These are phyloP conservation scores for Russula sp. DNA, from an alignment of 768 basidiomycete genomes.

Conservation along the genomic window DNA sequence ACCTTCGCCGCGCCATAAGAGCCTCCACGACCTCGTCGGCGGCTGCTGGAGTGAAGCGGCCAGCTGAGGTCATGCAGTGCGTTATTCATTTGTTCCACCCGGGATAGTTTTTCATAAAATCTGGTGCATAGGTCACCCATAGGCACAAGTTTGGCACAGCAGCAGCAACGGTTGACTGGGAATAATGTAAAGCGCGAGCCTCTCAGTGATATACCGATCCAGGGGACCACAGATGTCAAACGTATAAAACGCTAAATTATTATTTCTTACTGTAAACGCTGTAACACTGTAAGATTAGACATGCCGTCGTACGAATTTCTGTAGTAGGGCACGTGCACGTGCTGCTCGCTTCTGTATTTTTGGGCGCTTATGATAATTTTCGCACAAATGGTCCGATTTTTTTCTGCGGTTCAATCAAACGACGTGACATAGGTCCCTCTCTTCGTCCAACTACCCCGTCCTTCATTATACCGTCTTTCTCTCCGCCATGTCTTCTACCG, in stretches of 20 bases:
- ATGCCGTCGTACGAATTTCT: not conserved
- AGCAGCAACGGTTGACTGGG: slow-evolving; percentile 9
- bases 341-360: no score
- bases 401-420: not conserved
- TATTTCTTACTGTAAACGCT: no score
- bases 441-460: slow-evolving; percentile 4
- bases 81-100: not conserved
- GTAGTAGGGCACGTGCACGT: no score
- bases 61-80: slow-evolving; percentile 22
- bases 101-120: not conserved
- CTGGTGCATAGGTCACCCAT: slow-evolving; percentile 1
- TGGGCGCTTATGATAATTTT: slow-evolving; percentile 1
- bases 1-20: slow-evolving; percentile 18
- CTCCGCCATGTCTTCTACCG: slow-evolving; percentile 23
- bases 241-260: slow-evolving; percentile 21
- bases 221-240: slow-evolving; percentile 24
- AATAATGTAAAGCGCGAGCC: slow-evolving; percentile 13
- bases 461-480: not conserved
- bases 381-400: slow-evolving; percentile 23
- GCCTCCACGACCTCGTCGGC: slow-evolving; percentile 1
- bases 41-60: slow-evolving; percentile 24
- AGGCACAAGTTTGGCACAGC: slow-evolving; percentile 17
- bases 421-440: not conserved
- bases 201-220: slow-evolving; percentile 19
- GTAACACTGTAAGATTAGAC: not conserved